Conservation (phyloP, 306 rosid species). For the Castanea sativa region DNA sequence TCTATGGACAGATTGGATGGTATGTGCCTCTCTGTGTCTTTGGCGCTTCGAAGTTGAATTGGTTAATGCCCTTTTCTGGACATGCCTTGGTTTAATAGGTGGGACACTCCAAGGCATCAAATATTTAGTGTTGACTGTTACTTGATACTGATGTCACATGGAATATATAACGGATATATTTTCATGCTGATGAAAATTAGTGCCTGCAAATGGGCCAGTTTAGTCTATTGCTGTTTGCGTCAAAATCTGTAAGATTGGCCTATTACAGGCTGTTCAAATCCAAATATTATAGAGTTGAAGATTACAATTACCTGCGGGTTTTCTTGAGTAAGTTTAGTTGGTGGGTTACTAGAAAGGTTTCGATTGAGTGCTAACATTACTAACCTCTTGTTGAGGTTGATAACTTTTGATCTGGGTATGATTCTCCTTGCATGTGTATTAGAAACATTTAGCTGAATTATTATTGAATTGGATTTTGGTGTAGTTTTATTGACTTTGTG, state of each 20-base stretch:
- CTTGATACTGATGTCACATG: too few species aligned
- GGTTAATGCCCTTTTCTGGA: too few species aligned
- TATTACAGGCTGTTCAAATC: background rate
- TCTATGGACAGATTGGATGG: too few species aligned
- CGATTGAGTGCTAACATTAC: background rate
- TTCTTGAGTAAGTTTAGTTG: background rate
- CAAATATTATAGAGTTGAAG: background rate
- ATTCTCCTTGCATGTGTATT: background rate
- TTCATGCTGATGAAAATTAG: too few species aligned
- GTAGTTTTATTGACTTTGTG: background rate
- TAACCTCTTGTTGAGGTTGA: background rate
- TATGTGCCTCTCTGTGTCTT: too few species aligned
- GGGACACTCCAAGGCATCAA: too few species aligned
- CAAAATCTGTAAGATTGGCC: background rate
- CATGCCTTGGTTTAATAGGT: too few species aligned
- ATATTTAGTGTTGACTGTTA: too few species aligned
- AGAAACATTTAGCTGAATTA: background rate
- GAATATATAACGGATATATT: too few species aligned
- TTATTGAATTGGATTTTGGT: background rate
- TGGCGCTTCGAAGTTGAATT: too few species aligned
- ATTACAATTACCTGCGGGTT: background rate
- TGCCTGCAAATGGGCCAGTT: background rate
- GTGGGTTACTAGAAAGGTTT: background rate
- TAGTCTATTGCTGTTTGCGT: background rate
- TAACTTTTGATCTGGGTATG: background rate